Evolutionary conservation across 495 filamentous ascomycete genomes (phyloP).

Genomic region (Daldinia childiae): DNA sequence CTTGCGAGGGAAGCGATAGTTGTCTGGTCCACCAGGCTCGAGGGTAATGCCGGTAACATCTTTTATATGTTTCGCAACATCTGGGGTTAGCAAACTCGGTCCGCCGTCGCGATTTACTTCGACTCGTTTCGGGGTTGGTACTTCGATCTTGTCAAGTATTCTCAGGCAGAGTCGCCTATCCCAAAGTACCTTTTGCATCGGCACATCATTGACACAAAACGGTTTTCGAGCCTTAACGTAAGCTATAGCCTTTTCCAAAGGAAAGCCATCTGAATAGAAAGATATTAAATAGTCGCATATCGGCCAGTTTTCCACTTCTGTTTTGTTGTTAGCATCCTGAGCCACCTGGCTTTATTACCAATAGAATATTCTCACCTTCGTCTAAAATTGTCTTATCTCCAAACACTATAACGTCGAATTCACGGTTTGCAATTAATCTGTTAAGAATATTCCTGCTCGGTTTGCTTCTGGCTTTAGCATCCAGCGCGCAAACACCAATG

Average conservation of each 20-base stretch:
- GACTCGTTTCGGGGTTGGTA: constrained; percentile 87
- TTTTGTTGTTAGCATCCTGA: constrained; percentile 30
- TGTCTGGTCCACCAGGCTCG: constrained; percentile 75
- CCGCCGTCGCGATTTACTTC: constrained; percentile 96
- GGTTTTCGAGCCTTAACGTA: constrained; percentile 92
- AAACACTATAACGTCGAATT: constrained; percentile 96
- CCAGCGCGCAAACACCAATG: constrained; percentile 94
- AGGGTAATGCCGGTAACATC: constrained; percentile 82
- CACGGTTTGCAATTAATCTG: constrained; percentile 84
- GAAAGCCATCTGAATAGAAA: constrained; percentile 98
- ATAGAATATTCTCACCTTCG: constrained; percentile 65
- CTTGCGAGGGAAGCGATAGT: constrained; percentile 68
- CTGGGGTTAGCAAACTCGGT: constrained; percentile 75
- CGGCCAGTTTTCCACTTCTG: constrained; percentile 77
- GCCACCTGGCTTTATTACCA: not conserved
- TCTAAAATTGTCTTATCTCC: constrained; percentile 98
- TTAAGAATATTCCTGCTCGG: constrained; percentile 95
- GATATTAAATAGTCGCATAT: constrained; percentile 92
- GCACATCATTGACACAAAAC: constrained; percentile 96
- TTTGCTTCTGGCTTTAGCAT: constrained; percentile 95
- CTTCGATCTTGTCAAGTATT: constrained; percentile 86
- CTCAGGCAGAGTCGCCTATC: constrained; percentile 88
- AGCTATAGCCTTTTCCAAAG: constrained; percentile 94
- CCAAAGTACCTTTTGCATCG: constrained; percentile 98
- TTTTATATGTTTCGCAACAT: constrained; percentile 80